These are phyloP conservation scores for Ambrosiella beaveri DNA, from an alignment of 2,329 filamentous ascomycete species.

Conservation along the genomic window DNA sequence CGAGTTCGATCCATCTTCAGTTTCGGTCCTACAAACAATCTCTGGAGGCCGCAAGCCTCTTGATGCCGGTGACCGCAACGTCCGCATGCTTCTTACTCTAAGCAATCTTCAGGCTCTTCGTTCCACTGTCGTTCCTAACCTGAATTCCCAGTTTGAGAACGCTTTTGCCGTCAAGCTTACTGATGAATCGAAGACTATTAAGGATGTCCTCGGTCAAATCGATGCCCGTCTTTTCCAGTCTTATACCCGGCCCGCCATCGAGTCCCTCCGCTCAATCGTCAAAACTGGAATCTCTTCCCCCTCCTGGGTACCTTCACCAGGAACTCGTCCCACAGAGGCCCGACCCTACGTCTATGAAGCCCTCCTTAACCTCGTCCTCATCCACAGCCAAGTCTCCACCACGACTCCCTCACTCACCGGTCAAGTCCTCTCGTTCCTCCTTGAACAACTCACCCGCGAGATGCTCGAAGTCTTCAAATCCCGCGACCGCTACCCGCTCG, in stretches of 20 bases:
- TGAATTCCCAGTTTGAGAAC: constrained; percentile 87
- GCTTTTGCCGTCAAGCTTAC: constrained; percentile 87
- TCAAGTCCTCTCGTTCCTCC: constrained; percentile 69
- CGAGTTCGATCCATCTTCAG: constrained; percentile 22
- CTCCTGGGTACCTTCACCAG: constrained; percentile 48
- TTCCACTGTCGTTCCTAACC: constrained; percentile 62
- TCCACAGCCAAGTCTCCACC: constrained; percentile 78
- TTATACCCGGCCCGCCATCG: constrained; percentile 66
- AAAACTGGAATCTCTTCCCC: constrained; percentile 52
- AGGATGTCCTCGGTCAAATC: constrained; percentile 78
- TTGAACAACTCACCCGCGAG: constrained; percentile 63
- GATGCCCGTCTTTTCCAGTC: constrained; percentile 81
- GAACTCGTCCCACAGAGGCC: constrained; percentile 51
- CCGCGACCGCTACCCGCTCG: constrained; percentile 52
- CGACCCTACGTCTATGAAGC: constrained; percentile 79
- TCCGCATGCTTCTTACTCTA: constrained; percentile 83
- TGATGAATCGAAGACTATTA: constrained; percentile 82
- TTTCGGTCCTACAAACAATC: not conserved
- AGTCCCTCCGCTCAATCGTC: constrained; percentile 52
- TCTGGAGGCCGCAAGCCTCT: constrained; percentile 26
- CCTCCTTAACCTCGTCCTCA: constrained; percentile 69
- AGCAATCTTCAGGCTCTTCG: constrained; percentile 80
- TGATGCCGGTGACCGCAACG: constrained; percentile 48
- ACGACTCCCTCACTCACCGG: constrained; percentile 59
- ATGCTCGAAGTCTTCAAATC: constrained; percentile 66